Evolutionary conservation across 495 filamentous ascomycete species (phyloP), one percentile per base, ranked within the genome.

Genomic region (Umbilicaria muhlenbergii): DNA sequence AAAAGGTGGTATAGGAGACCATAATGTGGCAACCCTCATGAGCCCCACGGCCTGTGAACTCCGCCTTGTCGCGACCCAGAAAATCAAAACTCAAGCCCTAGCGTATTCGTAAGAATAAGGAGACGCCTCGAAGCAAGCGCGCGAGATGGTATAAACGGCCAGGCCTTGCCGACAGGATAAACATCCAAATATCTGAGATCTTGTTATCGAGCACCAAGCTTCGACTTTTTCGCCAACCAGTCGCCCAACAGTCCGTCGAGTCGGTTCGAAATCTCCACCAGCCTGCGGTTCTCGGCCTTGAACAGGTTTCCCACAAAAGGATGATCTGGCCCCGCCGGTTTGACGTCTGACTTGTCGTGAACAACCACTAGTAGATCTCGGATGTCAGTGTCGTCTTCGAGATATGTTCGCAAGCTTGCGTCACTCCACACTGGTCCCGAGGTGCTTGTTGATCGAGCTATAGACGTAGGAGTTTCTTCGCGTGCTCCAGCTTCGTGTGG

Each of bases 331-430:
- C 77, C 74, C 11, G 80, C 79, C 28, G 84, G 82, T 40, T 75
- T 71, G 31, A 87, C 75, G 45, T 82, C 81, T 17, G 75, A 81
- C 61, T 84, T 91, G 59, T 95, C 87, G 55, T 93, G 83, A 21
- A 98, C 86, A 38, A 98, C 80, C 8, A 88, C 70, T 42, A 95
- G 73, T 56, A 96, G 68, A 56, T 98, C 91, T 36, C 83, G 75
- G 50, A 98, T 83, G 47, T 94, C 87, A n/a, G 73, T 80, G 36
- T 82, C 81, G 52, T 91, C 86, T 48, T 96, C 89, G 51, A 96
- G 78, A 63, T 94, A 98, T 15, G 83, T 78, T 38, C 85, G 74
- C 32, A 98, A 70, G 50, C 73, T 80, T 46, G 78, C 69, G 58
- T 94, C 91, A 51, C 80, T 86, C 91, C 91, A 98, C 11, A 44